A percentile compares a stretch with the other conserved stretches of the same genome.
Conservation (phyloP, 163 green algal genomes). For the Chloroidium sp. region DNA sequence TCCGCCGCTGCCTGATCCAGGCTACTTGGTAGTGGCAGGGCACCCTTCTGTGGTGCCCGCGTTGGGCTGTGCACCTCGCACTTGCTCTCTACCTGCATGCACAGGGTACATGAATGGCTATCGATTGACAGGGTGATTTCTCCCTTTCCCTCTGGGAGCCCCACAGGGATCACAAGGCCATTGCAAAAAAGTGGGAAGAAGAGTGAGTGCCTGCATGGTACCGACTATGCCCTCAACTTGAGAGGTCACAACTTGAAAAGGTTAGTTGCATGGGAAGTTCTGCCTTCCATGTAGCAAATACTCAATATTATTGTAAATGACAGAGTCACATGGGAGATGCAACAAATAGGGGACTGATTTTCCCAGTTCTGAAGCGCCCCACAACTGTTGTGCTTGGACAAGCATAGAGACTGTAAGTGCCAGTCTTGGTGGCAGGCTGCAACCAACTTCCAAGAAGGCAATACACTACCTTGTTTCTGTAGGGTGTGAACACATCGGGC, state of each 20-base stretch:
- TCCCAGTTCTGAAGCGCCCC: not conserved
- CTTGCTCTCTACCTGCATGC: slow-evolving; percentile 25
- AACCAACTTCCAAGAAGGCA: not conserved
- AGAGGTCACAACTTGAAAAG: not conserved
- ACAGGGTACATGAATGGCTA: not conserved
- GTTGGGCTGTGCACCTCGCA: slow-evolving; percentile 40
- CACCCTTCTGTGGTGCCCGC: slow-evolving; percentile 39
- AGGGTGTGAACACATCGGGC: slow-evolving; percentile 86
- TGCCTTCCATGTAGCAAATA: not conserved
- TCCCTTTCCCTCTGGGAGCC: too few species aligned
- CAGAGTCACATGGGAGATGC: not conserved
- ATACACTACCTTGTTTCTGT: slow-evolving; percentile 59
- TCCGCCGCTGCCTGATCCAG: slow-evolving; percentile 3
- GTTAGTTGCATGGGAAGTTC: not conserved
- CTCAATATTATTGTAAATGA: not conserved
- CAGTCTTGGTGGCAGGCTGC: not conserved
- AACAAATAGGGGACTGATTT: not conserved
- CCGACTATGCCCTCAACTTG: not conserved
- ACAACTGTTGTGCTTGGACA: too few species aligned
- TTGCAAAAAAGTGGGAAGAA: too few species aligned
- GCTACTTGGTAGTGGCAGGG: slow-evolving; percentile 53
- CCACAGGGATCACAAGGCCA: too few species aligned
- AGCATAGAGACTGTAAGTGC: not conserved
- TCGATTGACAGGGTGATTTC: too few species aligned
- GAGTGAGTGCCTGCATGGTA: not conserved